Evolutionary conservation across 768 basidiomycete genomes (phyloP).

Genomic region (Galerina sulciceps): DNA sequence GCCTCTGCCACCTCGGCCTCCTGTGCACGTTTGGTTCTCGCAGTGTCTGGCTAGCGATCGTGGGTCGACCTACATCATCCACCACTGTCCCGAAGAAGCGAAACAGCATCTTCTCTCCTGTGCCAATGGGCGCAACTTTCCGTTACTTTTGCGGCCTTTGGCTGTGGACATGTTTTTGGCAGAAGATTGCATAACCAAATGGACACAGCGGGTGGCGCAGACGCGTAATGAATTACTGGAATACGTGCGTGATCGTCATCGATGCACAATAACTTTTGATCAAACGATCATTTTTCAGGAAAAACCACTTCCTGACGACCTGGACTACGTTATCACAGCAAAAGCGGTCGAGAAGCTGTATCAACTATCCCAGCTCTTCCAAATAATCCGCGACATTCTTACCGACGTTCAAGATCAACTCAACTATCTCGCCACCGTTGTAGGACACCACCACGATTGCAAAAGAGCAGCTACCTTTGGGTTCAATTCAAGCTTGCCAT

Average conservation of each 20-base stretch:
- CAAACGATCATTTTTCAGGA: background rate
- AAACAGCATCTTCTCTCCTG: background rate
- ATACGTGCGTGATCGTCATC: background rate
- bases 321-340: background rate
- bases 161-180: background rate
- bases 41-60: background rate
- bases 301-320: background rate
- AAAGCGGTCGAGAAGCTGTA: background rate
- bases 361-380: background rate
- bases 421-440: background rate
- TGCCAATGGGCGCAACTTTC: background rate
- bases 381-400: background rate
- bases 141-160: background rate
- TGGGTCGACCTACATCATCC: background rate
- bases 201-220: background rate
- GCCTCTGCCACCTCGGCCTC: background rate
- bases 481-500: background rate
- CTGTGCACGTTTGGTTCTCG: slow-evolving; percentile 5
- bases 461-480: background rate
- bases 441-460: background rate
- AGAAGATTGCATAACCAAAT: background rate
- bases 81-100: background rate
- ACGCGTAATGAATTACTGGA: background rate
- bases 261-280: too few species aligned
- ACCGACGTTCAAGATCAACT: background rate